Evolutionary conservation across 2,329 filamentous ascomycete species (phyloP), one percentile per base, ranked within the genome.

Genomic region (Aspergillus jensenii): DNA sequence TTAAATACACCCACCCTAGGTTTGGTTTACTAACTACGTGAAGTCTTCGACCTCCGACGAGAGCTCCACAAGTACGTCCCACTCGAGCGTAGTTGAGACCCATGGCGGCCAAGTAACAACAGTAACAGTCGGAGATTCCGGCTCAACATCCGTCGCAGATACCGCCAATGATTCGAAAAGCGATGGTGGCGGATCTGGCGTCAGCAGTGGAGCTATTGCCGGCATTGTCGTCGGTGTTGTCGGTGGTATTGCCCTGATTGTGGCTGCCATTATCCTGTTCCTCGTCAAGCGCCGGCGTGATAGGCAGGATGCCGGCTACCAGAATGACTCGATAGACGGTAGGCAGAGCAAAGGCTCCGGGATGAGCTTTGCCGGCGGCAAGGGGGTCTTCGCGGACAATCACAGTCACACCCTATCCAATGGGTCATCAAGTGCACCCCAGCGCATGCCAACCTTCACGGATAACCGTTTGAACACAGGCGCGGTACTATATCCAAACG

Each of bases 381-480:
- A 68, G 44, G 73, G 70, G 41, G 63, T 71, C 46, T 71, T 70
- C 60, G 64, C 68, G 7, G 68, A 71, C 47, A 68, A 63, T 14
- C 63, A 65, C 41, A 65, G 65, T 25, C 65, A 65, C 37, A 68
- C 64, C 19, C 41, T 65, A 51, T 66, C 66, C 11, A 65, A 65
- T 47, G 59, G 63, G 33, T 64, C 70, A 7, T 65, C 66, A 12
- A 64, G 45, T 23, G 47, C 55, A 27, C 59, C 62, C n/a, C 48
- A 62, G 33, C 62, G 69, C 61, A 62, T 69, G 52, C 67, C 67
- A 6, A 71, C 69, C 14, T 78, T 75, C 52, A 79, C 74, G 40
- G 78, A 80, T 60, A 74, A 74, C 60, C 75, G 78, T 56, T 67
- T 80, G 70, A 79, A 78, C 58, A 74, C 75, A 46, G 74, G 74